A percentile compares a stretch with the other conserved stretches of the same genome.
Evolutionary conservation across 2,329 filamentous ascomycete species (phyloP).

Genomic region (Orbilia ellipsospora): DNA sequence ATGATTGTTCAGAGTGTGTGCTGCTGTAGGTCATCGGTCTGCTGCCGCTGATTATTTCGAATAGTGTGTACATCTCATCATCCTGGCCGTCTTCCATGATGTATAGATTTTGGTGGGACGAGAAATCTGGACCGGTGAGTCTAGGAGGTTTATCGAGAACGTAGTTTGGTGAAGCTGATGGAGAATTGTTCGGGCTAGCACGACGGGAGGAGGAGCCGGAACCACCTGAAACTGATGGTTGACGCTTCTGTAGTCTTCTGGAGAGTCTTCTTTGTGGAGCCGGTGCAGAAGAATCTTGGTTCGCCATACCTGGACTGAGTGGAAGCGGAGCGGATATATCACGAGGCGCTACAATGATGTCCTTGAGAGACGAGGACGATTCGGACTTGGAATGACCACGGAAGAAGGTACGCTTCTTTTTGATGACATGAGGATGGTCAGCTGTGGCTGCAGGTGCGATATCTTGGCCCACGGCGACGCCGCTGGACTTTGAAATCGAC

Average conservation of each 20-base stretch:
- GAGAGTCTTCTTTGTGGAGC: constrained; percentile 36
- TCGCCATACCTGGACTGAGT: constrained; percentile 12
- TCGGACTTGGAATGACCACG: constrained; percentile 38
- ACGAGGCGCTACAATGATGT: constrained; percentile 37
- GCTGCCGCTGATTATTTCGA: constrained; percentile 51
- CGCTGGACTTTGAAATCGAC: constrained; percentile 27
- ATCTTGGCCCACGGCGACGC: constrained; percentile 13
- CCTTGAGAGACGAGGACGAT: constrained; percentile 39
- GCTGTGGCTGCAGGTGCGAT: neutral
- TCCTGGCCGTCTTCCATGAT: constrained; percentile 52
- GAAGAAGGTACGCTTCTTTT: constrained; percentile 54
- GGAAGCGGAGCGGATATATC: constrained; percentile 24
- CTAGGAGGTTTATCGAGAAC: constrained; percentile 50
- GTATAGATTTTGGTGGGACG: constrained; percentile 46
- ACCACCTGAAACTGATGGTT: constrained; percentile 20
- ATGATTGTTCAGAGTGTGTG: constrained; percentile 10
- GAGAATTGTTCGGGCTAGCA: constrained; percentile 30
- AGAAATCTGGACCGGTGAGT: constrained; percentile 46
- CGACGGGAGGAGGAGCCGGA: constrained; percentile 36
- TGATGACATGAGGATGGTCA: constrained; percentile 33
- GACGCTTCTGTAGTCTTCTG: constrained; percentile 47
- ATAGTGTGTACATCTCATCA: constrained; percentile 53
- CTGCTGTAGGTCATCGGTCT: constrained; percentile 13
- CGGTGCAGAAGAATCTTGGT: constrained; percentile 22
- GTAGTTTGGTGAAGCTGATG: constrained; percentile 42